A percentile compares a stretch with the other conserved stretches of the same genome.
Evolutionary conservation across 306 rosid genomes (phyloP).

Genomic region (Fragaria vesca): DNA sequence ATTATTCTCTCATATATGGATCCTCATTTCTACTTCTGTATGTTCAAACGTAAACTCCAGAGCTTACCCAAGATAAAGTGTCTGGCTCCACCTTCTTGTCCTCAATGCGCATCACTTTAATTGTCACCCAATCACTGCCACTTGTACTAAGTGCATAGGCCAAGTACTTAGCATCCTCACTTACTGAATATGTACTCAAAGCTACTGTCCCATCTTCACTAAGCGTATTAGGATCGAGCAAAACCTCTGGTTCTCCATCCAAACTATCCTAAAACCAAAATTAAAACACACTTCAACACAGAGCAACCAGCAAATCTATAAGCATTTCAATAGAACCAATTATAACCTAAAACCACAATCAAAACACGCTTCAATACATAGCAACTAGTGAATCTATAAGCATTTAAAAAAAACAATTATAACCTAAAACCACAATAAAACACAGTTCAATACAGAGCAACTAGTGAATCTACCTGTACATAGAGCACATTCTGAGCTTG

Average conservation of each 20-base stretch:
- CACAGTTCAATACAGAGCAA: not conserved
- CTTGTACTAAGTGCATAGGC: slow-evolving; percentile 86
- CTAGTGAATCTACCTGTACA: slow-evolving; percentile 54
- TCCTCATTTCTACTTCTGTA: not conserved
- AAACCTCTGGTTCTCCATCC: slow-evolving; percentile 58
- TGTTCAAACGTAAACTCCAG: not conserved
- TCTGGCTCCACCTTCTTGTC: slow-evolving; percentile 52
- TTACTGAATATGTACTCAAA: slow-evolving; percentile 43
- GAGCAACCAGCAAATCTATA: not conserved
- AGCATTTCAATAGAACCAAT: slow-evolving; percentile 1
- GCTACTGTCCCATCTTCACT: slow-evolving; percentile 83
- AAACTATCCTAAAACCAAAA: slow-evolving; percentile 50
- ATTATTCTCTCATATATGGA: not conserved
- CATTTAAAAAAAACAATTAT: slow-evolving; percentile 1
- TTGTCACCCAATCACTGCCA: slow-evolving; percentile 90
- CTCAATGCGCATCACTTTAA: slow-evolving; percentile 60
- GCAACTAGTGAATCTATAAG: not conserved
- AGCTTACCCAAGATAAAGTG: slow-evolving; percentile 79
- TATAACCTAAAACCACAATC: slow-evolving; percentile 9
- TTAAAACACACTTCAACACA: not conserved
- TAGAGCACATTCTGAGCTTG: slow-evolving; percentile 74
- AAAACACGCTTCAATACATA: not conserved
- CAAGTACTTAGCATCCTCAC: slow-evolving; percentile 70
- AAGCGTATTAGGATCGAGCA: slow-evolving; percentile 83
- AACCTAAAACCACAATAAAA: slow-evolving; percentile 7